Percentiles rank a stretch among this genome's conserved stretches.
These are phyloP conservation scores for Carex littledalei DNA, from an alignment of 176 grass and related monocot species.

Conservation along the genomic window DNA sequence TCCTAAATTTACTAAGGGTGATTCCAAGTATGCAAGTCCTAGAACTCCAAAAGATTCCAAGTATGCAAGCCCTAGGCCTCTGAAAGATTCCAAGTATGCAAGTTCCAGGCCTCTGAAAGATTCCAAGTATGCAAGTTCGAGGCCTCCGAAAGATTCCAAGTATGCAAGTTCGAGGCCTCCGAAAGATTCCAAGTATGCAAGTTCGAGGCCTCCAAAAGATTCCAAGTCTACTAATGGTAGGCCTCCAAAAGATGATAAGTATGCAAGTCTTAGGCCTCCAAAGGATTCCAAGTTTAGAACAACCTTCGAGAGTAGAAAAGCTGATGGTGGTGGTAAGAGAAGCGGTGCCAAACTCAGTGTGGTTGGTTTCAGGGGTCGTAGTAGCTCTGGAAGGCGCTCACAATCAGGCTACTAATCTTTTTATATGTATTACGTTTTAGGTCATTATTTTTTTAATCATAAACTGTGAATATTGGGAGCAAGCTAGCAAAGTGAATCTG, in stretches of 20 bases:
- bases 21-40: background rate
- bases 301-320: slow-evolving; percentile 30
- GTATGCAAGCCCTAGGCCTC: background rate
- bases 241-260: background rate
- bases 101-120: background rate
- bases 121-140: background rate
- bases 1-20: background rate
- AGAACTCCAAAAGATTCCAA: background rate
- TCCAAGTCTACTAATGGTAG: background rate
- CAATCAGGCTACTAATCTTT: slow-evolving; percentile 20
- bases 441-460: background rate
- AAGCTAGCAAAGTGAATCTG: background rate
- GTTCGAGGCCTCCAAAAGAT: background rate
- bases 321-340: slow-evolving; percentile 25
- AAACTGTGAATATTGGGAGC: background rate
- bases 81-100: background rate
- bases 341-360: slow-evolving; percentile 53
- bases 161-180: background rate
- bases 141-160: background rate
- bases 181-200: background rate
- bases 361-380: slow-evolving; percentile 91
- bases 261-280: background rate
- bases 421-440: background rate
- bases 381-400: slow-evolving; percentile 50
- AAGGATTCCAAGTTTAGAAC: slow-evolving; percentile 19